Base-by-base conservation (phyloP, 164 flowering plant genomes). In the Kalanchoe fedtschenkoi region DNA sequence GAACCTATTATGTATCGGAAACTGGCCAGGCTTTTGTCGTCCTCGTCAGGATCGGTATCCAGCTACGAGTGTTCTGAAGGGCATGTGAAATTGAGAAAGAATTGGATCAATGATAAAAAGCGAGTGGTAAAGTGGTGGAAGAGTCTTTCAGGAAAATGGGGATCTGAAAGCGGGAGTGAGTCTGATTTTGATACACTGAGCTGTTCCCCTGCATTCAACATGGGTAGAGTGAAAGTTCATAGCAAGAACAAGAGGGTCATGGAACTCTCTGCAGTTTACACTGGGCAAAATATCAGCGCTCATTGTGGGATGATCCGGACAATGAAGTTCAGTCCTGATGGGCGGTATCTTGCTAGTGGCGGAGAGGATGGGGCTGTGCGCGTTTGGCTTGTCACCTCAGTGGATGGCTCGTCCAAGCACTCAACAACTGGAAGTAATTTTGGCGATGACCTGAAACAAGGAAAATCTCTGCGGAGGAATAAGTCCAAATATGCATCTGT, bases 321-420 rank as follows among this genome's bases (percentile, higher is more conserved):
- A n/a, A 80, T 89, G 89, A 91, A 87, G 64, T 91, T 89, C 59
- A 89, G 92, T 59, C 92, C 87, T 11, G 89, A 89, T 74, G 93
- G 96, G 1, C 76, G 73, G 67, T 87, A 72, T 68, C 65, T 91
- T 28, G 98, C 98, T 1, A 91, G 78, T 71, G 98, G 87, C 5
- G 91, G 98, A 22, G 85, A 84, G 76, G 98, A 91, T 75, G 90
- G 95, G 16, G 75, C 86, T 46, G 83, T 91, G 51, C 80, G 96
- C 8, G 68, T 91, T 56, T 91, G 98, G 98, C 75, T 66, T 10
- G 83, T 91, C 15, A 66, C 65, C 4, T 69, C 74, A 13, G 56
- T 63, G 0, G 77, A 74, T 60, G 77, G 83, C 37, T 76, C 81
- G 21, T 63, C 60, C 30, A 66, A 68, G 56, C 39, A 46, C 61